Conservation (phyloP, 2,329 filamentous ascomycete genomes). For the Trichoderma sp. region DNA sequence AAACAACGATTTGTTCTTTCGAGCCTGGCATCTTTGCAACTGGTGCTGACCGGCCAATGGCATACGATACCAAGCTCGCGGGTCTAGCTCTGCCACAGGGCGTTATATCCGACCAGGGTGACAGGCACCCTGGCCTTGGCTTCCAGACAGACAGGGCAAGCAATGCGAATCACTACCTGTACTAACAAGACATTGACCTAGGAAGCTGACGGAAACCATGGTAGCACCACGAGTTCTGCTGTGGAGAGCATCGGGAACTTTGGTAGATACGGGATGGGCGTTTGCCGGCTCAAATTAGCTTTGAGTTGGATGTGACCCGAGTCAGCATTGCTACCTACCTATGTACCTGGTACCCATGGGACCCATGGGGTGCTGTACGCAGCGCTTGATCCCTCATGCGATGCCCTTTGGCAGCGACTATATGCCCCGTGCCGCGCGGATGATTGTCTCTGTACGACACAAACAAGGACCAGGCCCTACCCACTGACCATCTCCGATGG, state of each 20-base stretch:
- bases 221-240: not conserved
- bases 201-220: constrained; percentile 1
- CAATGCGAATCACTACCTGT: constrained; percentile 7
- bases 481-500: not conserved
- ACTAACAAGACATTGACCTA: not conserved
- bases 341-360: not conserved
- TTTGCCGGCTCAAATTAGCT: not conserved
- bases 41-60: constrained; percentile 2
- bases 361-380: not conserved
- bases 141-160: constrained; percentile 1
- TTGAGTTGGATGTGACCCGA: constrained; percentile 1
- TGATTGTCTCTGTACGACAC: not conserved
- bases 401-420: not conserved
- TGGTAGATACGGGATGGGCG: not conserved
- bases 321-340: not conserved
- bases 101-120: constrained; percentile 16
- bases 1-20: not conserved
- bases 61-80: constrained; percentile 16
- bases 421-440: not conserved
- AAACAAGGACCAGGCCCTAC: not conserved
- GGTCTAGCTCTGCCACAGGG: constrained; percentile 3
- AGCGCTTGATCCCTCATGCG: not conserved
- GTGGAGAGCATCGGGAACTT: not conserved
- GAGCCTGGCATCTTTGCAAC: not conserved
- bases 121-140: not conserved